A percentile compares a stretch with the other conserved stretches of the same genome.
These are phyloP conservation scores for Tetramitus jugosus DNA, from an alignment of 208 protist genomes.

Conservation along the genomic window DNA sequence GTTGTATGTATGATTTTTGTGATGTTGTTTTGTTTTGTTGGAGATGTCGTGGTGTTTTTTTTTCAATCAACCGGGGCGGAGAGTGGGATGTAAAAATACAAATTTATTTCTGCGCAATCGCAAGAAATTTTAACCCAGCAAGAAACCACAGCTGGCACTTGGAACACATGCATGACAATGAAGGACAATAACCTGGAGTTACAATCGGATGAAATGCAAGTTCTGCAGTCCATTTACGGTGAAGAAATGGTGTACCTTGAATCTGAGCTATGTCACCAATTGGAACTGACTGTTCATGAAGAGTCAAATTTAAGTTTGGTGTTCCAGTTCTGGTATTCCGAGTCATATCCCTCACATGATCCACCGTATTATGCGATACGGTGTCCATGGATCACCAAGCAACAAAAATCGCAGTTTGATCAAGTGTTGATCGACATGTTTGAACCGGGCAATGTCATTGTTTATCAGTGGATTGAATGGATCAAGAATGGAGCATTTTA, in stretches of 20 bases:
- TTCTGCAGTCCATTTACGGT: not conserved
- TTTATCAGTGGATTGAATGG: conserved; percentile 8
- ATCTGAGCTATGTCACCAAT: not conserved
- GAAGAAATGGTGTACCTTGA: not conserved
- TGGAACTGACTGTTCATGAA: not conserved
- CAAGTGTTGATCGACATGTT: not conserved
- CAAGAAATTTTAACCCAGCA: too few species aligned
- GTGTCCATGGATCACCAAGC: not conserved
- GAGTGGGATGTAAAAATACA: too few species aligned
- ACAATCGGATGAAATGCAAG: conserved; percentile 16
- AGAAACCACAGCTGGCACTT: too few species aligned
- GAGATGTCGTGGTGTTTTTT: too few species aligned
- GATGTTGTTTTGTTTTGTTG: too few species aligned
- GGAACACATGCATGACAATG: too few species aligned
- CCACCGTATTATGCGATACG: not conserved
- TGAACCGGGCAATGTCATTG: not conserved
- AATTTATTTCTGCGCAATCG: too few species aligned
- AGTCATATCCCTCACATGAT: not conserved
- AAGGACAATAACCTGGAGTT: not conserved
- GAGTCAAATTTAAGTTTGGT: not conserved
- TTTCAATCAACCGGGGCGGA: too few species aligned
- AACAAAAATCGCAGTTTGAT: not conserved
- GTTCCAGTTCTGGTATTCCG: conserved; percentile 7
- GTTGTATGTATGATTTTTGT: too few species aligned
- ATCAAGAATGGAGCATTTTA: too few species aligned